Percentiles rank a stretch among this genome's conserved stretches.
phyloP scores from a whole-genome alignment of 495 filamentous ascomycete genomes.

The Aspergillus nanangensis region DNA sequence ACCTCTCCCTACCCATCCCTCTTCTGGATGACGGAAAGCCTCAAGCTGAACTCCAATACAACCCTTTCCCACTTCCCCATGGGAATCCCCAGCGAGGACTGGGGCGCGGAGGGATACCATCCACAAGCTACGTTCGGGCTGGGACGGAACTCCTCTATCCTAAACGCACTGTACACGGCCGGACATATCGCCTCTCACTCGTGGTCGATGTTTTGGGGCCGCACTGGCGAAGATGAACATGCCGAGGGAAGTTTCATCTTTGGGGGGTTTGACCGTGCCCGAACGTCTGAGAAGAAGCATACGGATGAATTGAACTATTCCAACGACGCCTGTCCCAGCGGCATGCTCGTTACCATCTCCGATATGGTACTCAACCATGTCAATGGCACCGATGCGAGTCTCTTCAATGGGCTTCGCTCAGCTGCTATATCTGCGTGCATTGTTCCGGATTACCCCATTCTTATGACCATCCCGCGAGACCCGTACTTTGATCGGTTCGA shows the following conservation, averaged over 20 bases:
- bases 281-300: neutral
- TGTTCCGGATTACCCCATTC: neutral
- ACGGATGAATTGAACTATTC: constrained; percentile 1
- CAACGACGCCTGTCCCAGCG: neutral
- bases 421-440: constrained; percentile 1
- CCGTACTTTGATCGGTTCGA: neutral
- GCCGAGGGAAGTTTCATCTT: constrained; percentile 3
- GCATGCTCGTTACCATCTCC: constrained; percentile 2
- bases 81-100: constrained; percentile 1
- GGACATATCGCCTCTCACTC: neutral
- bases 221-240: neutral
- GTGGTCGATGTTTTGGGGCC: constrained; percentile 4
- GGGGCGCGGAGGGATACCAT: constrained; percentile 3
- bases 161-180: constrained; percentile 1
- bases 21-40: neutral
- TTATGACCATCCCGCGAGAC: constrained; percentile 1
- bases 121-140: constrained; percentile 1
- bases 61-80: neutral
- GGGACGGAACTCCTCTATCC: neutral
- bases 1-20: constrained; percentile 1
- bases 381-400: constrained; percentile 2
- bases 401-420: neutral
- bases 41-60: neutral
- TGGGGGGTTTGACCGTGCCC: constrained; percentile 1
- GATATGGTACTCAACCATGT: neutral